Percentiles rank a stretch among this genome's conserved stretches.
Conservation (phyloP, 208 protist genomes). For the Wallacemonas collosoma region DNA sequence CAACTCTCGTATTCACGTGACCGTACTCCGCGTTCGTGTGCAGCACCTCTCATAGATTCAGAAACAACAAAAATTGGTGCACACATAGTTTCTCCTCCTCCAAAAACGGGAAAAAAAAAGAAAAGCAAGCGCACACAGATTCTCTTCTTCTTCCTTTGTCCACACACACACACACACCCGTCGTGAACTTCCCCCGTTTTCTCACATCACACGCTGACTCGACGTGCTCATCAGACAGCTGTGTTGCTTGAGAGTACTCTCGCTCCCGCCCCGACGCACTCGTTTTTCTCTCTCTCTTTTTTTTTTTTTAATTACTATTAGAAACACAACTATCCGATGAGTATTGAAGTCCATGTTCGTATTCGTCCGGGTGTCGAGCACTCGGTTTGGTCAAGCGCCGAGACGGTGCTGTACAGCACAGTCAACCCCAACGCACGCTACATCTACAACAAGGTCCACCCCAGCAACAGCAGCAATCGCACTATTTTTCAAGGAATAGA, state of each 20-base stretch:
- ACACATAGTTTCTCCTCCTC: background rate
- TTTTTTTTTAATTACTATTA: slow-evolving; percentile 10
- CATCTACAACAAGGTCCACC: slow-evolving; percentile 88
- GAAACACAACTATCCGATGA: slow-evolving; percentile 40
- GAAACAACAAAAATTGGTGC: background rate
- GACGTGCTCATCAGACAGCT: no score
- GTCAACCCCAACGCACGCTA: slow-evolving; percentile 78
- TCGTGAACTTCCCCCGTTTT: no score
- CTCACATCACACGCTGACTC: no score
- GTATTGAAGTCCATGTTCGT: slow-evolving; percentile 89
- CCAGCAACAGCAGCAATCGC: slow-evolving; percentile 70
- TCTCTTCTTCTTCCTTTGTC: slow-evolving; percentile 7
- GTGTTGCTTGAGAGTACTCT: no score
- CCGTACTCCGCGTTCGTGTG: no score
- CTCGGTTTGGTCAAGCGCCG: slow-evolving; percentile 77
- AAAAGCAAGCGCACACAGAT: background rate
- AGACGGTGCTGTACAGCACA: slow-evolving; percentile 86
- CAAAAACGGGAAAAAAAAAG: background rate
- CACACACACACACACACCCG: background rate
- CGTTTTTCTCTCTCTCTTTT: slow-evolving; percentile 1
- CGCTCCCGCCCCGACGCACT: background rate
- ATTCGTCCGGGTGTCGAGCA: slow-evolving; percentile 63
- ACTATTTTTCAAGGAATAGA: slow-evolving; percentile 81
- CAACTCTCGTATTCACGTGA: background rate
- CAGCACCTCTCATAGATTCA: background rate